These are phyloP conservation scores for Mycena crocata DNA, from an alignment of 768 basidiomycete species.

Conservation along the genomic window DNA sequence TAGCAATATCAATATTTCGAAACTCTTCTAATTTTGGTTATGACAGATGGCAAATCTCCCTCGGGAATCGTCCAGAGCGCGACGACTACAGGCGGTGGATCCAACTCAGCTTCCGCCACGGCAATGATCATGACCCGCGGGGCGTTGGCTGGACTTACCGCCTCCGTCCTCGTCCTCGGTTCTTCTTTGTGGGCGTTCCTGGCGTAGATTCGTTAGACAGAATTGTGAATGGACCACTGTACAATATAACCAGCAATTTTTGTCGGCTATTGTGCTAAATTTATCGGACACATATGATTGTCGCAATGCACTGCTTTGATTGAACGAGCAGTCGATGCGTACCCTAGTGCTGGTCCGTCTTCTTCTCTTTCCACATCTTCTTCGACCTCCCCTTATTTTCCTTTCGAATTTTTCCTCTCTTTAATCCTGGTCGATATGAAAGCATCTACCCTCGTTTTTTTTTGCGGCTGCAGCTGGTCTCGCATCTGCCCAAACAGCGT, in stretches of 20 bases:
- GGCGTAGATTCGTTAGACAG: constrained; percentile 36
- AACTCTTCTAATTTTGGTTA: not conserved
- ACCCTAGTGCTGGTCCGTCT: not conserved
- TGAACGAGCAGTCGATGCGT: not conserved
- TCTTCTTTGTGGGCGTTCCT: constrained; percentile 50
- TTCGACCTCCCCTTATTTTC: constrained; percentile 30
- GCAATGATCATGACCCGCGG: constrained; percentile 18
- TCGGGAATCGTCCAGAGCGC: constrained; percentile 50
- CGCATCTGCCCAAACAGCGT: constrained; percentile 58
- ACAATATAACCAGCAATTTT: not conserved
- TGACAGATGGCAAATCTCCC: constrained; percentile 52
- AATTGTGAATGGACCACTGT: not conserved
- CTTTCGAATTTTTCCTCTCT: constrained; percentile 23
- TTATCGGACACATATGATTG: constrained; percentile 16
- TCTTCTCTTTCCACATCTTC: constrained; percentile 6
- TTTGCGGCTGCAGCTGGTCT: constrained; percentile 46
- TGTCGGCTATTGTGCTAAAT: constrained; percentile 1
- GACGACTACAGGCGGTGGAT: constrained; percentile 33
- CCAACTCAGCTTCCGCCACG: constrained; percentile 10
- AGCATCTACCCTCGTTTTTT: constrained; percentile 39
- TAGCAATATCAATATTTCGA: not conserved
- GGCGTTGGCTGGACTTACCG: constrained; percentile 39
- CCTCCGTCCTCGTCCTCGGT: constrained; percentile 45
- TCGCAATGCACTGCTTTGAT: constrained; percentile 16
- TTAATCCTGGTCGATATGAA: constrained; percentile 33